Percentiles rank a stretch among this genome's conserved stretches.
Conservation (phyloP, 2,329 filamentous ascomycete species). For the Alternaria ethzedia region DNA sequence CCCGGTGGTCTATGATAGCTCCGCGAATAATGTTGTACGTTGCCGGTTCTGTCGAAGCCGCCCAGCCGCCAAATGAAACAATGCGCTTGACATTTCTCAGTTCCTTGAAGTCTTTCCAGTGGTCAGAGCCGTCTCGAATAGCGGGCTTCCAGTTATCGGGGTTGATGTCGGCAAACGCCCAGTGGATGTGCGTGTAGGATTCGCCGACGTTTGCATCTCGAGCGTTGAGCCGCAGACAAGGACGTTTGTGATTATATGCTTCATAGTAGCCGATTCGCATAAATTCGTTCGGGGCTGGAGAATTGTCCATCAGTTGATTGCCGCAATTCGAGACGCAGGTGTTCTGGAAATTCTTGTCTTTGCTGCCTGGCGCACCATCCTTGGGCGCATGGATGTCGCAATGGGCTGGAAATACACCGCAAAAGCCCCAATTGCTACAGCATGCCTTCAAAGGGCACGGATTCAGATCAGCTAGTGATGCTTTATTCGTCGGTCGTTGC, state of each 20-base stretch:
- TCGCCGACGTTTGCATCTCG: conserved; percentile 10
- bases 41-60: conserved; percentile 47
- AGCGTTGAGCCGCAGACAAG: conserved; percentile 8
- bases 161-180: conserved; percentile 10
- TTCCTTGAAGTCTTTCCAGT: conserved; percentile 45
- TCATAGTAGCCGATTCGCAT: conserved; percentile 14
- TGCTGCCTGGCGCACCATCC: conserved; percentile 8
- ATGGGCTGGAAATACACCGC: conserved; percentile 48
- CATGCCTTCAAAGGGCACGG: conserved; percentile 20
- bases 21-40: conserved; percentile 50
- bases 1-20: conserved; percentile 48
- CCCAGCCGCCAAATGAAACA: conserved; percentile 56
- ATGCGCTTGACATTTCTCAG: conserved; percentile 40
- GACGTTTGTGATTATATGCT: conserved; percentile 10
- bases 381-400: conserved; percentile 36
- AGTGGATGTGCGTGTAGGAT: conserved; percentile 15
- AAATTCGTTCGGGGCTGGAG: neutral
- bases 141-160: conserved; percentile 27
- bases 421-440: conserved; percentile 16
- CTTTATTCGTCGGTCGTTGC: conserved; percentile 1
- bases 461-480: conserved; percentile 15
- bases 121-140: conserved; percentile 4
- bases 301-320: conserved; percentile 12
- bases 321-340: conserved; percentile 17
- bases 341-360: conserved; percentile 7